Percentiles rank a stretch among this genome's conserved stretches.
phyloP scores from a whole-genome alignment of 768 basidiomycete species.

The Pleurotus tuber-regium region DNA sequence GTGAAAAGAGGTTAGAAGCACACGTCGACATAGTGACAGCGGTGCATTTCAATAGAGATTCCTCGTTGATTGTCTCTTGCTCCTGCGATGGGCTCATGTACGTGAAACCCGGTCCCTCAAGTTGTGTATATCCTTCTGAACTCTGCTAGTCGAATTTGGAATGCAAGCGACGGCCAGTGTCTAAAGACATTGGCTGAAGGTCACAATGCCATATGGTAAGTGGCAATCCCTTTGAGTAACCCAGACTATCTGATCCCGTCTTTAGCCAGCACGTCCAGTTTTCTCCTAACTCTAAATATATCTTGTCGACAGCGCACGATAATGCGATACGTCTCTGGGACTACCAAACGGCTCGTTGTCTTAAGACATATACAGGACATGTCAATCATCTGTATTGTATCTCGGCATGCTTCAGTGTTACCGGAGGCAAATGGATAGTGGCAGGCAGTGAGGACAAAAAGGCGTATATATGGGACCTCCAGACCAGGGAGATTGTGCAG shows the following conservation, averaged over 20 bases:
- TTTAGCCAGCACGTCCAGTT: conserved; percentile 86
- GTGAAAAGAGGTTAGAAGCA: conserved; percentile 83
- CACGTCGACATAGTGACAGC: conserved; percentile 95
- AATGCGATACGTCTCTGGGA: conserved; percentile 94
- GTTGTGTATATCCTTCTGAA: conserved; percentile 7
- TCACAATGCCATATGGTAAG: conserved; percentile 78
- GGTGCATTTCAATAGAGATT: conserved; percentile 92
- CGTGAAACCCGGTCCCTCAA: conserved; percentile 25
- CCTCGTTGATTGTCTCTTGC: conserved; percentile 88
- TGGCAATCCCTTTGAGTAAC: neutral
- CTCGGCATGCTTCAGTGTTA: conserved; percentile 80
- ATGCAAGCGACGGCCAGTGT: conserved; percentile 88
- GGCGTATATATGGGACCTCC: conserved; percentile 88
- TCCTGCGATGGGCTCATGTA: conserved; percentile 94
- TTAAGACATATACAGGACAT: conserved; percentile 90
- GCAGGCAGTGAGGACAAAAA: conserved; percentile 91
- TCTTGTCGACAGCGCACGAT: conserved; percentile 92
- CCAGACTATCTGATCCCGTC: neutral
- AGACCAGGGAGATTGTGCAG: conserved; percentile 83
- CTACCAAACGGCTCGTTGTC: conserved; percentile 83
- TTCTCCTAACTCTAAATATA: conserved; percentile 94
- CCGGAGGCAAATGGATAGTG: conserved; percentile 87
- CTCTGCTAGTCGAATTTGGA: conserved; percentile 85
- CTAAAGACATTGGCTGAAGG: conserved; percentile 94
- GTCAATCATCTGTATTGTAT: conserved; percentile 82